Conservation (phyloP, 805 yeast species). For the Candida patagonica region DNA sequence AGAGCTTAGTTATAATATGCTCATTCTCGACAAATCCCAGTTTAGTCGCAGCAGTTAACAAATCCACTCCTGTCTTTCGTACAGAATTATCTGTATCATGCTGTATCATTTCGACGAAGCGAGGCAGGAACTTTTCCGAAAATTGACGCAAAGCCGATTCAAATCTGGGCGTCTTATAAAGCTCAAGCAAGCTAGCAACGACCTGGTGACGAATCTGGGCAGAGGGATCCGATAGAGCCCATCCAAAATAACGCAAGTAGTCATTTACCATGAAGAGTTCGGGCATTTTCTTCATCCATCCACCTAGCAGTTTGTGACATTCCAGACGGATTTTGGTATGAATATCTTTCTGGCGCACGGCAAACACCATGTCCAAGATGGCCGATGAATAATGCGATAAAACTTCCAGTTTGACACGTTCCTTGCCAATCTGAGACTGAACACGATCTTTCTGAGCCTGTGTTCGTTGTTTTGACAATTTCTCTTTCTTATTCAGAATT, state of each 20-base stretch:
- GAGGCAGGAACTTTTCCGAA: slow-evolving; percentile 59
- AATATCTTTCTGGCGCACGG: slow-evolving; percentile 71
- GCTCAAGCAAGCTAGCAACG: slow-evolving; percentile 41
- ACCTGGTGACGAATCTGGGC: slow-evolving; percentile 57
- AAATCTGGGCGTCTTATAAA: slow-evolving; percentile 37
- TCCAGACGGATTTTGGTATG: slow-evolving; percentile 65
- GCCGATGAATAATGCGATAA: background rate
- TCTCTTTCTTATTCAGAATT: slow-evolving; percentile 7
- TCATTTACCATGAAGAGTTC: slow-evolving; percentile 61
- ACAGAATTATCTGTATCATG: slow-evolving; percentile 49
- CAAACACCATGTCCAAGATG: slow-evolving; percentile 55
- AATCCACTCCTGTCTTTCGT: slow-evolving; percentile 39
- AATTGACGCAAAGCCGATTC: slow-evolving; percentile 68
- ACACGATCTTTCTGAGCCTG: background rate
- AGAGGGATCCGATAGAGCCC: slow-evolving; percentile 71
- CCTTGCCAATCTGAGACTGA: slow-evolving; percentile 1
- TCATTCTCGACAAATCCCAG: slow-evolving; percentile 56
- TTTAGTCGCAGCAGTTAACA: slow-evolving; percentile 47
- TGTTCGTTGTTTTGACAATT: background rate
- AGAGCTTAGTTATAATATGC: slow-evolving; percentile 37
- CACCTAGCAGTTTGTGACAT: slow-evolving; percentile 53
- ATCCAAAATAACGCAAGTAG: slow-evolving; percentile 70
- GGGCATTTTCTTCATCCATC: slow-evolving; percentile 64
- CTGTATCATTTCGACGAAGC: slow-evolving; percentile 54
- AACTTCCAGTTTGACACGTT: slow-evolving; percentile 3